A percentile compares a stretch with the other conserved stretches of the same genome.
phyloP scores from a whole-genome alignment of 2,329 filamentous ascomycete genomes.

The Phyllosticta capitalensis region DNA sequence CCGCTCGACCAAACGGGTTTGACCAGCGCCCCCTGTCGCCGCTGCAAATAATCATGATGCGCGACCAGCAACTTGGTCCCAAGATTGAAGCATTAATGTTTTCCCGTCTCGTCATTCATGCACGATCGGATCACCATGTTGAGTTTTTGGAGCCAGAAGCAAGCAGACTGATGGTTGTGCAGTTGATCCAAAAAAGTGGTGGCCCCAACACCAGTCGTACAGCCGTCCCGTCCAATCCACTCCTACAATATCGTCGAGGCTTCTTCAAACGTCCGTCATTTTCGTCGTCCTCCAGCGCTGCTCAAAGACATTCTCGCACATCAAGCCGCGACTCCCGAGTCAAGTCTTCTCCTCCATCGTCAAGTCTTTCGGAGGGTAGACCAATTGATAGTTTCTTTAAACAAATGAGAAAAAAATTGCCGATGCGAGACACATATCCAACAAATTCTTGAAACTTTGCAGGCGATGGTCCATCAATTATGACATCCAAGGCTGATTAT shows the following conservation, averaged over 20 bases:
- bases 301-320: neutral
- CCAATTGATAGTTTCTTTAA: neutral
- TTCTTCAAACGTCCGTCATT: too few relatives aligned
- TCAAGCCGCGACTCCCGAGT: neutral
- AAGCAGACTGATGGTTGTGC: too few relatives aligned
- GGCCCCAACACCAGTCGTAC: neutral
- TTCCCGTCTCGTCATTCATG: neutral
- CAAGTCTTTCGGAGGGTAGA: neutral
- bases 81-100: too few relatives aligned
- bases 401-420: neutral
- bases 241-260: neutral
- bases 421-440: neutral
- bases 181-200: neutral
- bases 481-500: neutral
- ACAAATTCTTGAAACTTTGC: neutral
- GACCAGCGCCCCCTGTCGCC: neutral
- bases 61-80: neutral
- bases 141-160: neutral
- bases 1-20: neutral
- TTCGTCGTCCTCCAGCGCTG: neutral
- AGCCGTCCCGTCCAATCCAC: neutral
- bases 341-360: neutral
- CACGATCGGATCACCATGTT: neutral
- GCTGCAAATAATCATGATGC: neutral
- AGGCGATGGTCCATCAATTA: neutral